These are phyloP conservation scores for Tranzscheliella williamsii DNA, from an alignment of 1,284 basidiomycete genomes.

Conservation along the genomic window DNA sequence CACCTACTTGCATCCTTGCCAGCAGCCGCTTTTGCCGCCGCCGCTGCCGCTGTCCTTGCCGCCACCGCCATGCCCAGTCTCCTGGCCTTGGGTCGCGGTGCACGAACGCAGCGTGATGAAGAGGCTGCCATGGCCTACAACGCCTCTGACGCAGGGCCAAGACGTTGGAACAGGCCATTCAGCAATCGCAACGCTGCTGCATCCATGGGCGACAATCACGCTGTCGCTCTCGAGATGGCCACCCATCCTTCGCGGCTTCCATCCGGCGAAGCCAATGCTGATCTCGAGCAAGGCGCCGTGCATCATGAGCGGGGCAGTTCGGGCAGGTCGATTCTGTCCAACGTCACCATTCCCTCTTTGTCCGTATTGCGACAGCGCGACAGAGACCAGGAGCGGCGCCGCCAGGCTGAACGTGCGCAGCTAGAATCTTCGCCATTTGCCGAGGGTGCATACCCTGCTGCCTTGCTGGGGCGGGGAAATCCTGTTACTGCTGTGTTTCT, in stretches of 20 bases:
- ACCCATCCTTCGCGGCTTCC: constrained; percentile 1
- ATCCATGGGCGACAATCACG: constrained; percentile 1
- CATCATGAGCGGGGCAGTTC: constrained; percentile 27
- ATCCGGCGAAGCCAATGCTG: constrained; percentile 1
- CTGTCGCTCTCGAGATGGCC: constrained; percentile 12
- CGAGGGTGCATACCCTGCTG: background rate
- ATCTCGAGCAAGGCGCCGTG: constrained; percentile 12
- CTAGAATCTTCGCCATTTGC: background rate
- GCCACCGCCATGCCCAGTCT: too few relatives aligned
- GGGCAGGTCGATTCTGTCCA: constrained; percentile 36
- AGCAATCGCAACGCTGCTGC: constrained; percentile 1
- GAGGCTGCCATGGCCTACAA: constrained; percentile 9
- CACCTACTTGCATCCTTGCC: too few relatives aligned
- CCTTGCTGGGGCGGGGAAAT: constrained; percentile 3
- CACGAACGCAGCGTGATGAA: too few relatives aligned
- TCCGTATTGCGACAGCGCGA: constrained; percentile 37
- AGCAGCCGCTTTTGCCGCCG: too few relatives aligned
- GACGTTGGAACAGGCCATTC: constrained; percentile 18
- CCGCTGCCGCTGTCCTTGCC: too few relatives aligned
- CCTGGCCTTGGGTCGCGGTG: too few relatives aligned
- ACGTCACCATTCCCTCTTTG: constrained; percentile 22
- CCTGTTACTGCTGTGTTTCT: constrained; percentile 10
- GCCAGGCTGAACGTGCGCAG: constrained; percentile 12
- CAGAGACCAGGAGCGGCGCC: constrained; percentile 25
- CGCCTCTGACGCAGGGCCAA: background rate